These are phyloP conservation scores for Aspergillus fijiensis DNA, from an alignment of 2,329 filamentous ascomycete species.

Conservation along the genomic window DNA sequence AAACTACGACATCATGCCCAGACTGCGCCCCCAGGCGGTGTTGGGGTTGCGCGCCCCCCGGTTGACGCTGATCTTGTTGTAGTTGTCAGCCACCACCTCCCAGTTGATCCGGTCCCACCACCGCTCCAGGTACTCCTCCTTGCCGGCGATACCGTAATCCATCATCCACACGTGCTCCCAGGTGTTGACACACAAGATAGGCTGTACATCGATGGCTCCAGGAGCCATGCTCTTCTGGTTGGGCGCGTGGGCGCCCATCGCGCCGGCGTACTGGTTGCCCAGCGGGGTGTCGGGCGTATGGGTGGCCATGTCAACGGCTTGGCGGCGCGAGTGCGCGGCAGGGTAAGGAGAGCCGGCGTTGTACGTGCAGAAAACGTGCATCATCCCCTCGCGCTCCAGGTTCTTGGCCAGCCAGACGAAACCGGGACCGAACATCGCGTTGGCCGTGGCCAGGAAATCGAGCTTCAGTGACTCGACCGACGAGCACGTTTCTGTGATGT, in stretches of 20 bases:
- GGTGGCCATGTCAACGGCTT: constrained; percentile 52
- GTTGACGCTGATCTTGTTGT: constrained; percentile 33
- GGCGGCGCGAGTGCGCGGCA: constrained; percentile 75
- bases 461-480: constrained; percentile 77
- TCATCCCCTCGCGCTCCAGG: constrained; percentile 46
- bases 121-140: constrained; percentile 69
- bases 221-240: constrained; percentile 40
- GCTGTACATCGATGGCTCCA: constrained; percentile 58
- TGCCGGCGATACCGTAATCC: constrained; percentile 76
- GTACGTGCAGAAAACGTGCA: constrained; percentile 81
- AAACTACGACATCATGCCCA: constrained; percentile 29
- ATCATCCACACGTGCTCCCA: constrained; percentile 93
- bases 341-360: constrained; percentile 86
- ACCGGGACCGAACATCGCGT: constrained; percentile 92
- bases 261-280: constrained; percentile 38
- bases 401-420: constrained; percentile 90
- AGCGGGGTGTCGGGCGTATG: constrained; percentile 34
- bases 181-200: constrained; percentile 87
- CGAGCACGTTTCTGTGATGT: constrained; percentile 72
- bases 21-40: constrained; percentile 22
- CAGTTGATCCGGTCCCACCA: constrained; percentile 94
- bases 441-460: constrained; percentile 77
- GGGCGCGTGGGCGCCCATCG: constrained; percentile 35
- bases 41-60: constrained; percentile 22
- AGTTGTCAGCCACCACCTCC: constrained; percentile 63